phyloP scores from a whole-genome alignment of 345 rosid genomes.

The Rhodamnia rubescens region DNA sequence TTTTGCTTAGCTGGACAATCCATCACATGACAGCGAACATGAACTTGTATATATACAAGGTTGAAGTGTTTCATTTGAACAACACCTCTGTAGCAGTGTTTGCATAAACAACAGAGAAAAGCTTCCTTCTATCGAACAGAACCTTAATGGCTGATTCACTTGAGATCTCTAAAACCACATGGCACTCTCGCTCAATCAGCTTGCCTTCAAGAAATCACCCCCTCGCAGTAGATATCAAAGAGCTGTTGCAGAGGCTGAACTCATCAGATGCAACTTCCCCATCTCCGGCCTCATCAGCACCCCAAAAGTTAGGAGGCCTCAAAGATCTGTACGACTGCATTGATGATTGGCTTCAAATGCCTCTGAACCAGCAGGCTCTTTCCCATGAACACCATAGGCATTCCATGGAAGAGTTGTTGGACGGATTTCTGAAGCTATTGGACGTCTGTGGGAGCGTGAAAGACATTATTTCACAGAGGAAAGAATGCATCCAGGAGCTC shows the following conservation, averaged over 20 bases:
- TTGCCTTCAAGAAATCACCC: constrained; percentile 23
- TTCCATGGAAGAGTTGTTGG: constrained; percentile 4
- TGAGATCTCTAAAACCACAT: neutral
- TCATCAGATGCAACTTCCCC: neutral
- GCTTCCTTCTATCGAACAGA: neutral
- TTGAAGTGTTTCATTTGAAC: neutral
- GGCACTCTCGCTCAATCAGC: constrained; percentile 18
- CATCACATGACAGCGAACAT: neutral
- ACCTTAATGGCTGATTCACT: neutral
- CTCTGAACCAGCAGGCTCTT: constrained; percentile 1
- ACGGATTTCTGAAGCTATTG: constrained; percentile 7
- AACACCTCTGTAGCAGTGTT: neutral
- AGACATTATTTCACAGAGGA: neutral
- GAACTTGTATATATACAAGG: neutral
- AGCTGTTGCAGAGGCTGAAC: constrained; percentile 1
- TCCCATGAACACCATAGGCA: neutral
- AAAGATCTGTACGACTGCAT: constrained; percentile 2
- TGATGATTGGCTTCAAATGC: constrained; percentile 10
- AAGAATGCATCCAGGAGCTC: neutral
- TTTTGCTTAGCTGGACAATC: neutral
- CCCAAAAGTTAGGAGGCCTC: constrained; percentile 3
- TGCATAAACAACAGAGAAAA: neutral
- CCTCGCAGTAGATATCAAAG: neutral
- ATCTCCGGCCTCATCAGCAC: neutral
- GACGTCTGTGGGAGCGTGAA: neutral